Evolutionary conservation across 2,329 filamentous ascomycete species (phyloP), one percentile per base, ranked within the genome.

Genomic region (Cladosporium austrohemisphaericum): DNA sequence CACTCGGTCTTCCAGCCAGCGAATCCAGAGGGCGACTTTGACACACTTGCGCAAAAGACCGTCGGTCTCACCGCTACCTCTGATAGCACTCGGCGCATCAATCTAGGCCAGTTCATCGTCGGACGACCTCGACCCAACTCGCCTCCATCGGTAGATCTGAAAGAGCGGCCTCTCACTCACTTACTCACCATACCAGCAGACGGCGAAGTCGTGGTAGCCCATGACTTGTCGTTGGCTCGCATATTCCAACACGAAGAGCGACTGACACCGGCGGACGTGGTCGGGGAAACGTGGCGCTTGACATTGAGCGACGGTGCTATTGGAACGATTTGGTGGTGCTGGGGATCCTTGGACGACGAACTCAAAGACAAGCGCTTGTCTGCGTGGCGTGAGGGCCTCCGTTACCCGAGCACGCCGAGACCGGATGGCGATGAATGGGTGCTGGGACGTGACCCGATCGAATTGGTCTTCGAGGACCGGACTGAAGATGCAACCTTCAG

Each of bases 301-400:
- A 29, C n/a, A 16, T 3, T 51, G 10, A 16, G 37, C 11, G 29
- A 20, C 10, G 49, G 41, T 13, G 26, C 47, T 19, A 23, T 51
- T 9, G 49, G 49, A 13, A 48, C 43, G 18, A 16, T 22, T 13
- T 52, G 50, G 50, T 52, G 43, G 50, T 52, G 50, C 29, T 52
- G 50, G 50, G 50, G 50, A 7, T 43, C 25, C 20, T 33, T 49
- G 43, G 28, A 48, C 29, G 43, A 19, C 11, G 44, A 49, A 13
- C 23, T 52, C 19, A 41, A 32, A 28, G 41, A 35, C 14, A 49
- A 46, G 18, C 45, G 44, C 40, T 35, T 50, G 14, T 46, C 40
- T 10, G 40, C 23, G 6, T 50, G 48, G 48, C 40, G 20, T 16
- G 48, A 45, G 18, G 40, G 48, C 14, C 9, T 35, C n/a, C 41